Conservation (phyloP, 805 yeast genomes). For the Yarrowia divulgata region DNA sequence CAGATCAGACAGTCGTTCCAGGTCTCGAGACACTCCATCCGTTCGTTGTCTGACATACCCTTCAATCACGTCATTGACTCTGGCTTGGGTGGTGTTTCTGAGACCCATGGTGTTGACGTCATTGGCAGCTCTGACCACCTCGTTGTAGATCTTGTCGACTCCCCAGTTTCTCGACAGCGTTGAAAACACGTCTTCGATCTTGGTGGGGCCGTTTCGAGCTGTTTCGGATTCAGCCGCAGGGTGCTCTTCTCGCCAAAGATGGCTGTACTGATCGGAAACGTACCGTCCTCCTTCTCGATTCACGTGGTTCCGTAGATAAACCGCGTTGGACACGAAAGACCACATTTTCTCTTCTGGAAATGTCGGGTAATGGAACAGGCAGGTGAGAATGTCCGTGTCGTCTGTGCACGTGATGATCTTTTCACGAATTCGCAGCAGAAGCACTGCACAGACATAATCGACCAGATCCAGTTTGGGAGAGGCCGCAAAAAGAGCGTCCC, state of each 20-base stretch:
- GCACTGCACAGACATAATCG: conserved; percentile 50
- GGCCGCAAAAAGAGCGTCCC: conserved; percentile 52
- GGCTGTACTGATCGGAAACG: conserved; percentile 43
- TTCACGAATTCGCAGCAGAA: conserved; percentile 48
- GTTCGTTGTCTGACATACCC: conserved; percentile 27
- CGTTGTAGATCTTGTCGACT: conserved; percentile 42
- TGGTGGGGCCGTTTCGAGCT: conserved; percentile 9
- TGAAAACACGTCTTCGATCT: conserved; percentile 37
- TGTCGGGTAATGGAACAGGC: conserved; percentile 45
- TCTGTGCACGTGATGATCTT: conserved; percentile 41
- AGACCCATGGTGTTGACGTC: conserved; percentile 38
- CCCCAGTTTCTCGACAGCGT: conserved; percentile 42
- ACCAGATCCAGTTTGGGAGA: conserved; percentile 47
- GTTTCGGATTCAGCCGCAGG: not conserved
- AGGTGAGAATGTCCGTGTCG: conserved; percentile 40
- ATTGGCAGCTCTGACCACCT: conserved; percentile 41
- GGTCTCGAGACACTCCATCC: conserved; percentile 16
- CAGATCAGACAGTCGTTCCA: conserved; percentile 4
- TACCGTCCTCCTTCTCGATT: conserved; percentile 44
- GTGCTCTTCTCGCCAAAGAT: conserved; percentile 22
- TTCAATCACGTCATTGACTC: conserved; percentile 26
- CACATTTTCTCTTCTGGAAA: conserved; percentile 40
- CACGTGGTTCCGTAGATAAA: conserved; percentile 43
- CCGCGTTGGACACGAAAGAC: conserved; percentile 44
- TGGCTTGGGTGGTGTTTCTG: conserved; percentile 11